These are phyloP conservation scores for Reutealis trisperma DNA, from an alignment of 345 rosid genomes.

Conservation along the genomic window DNA sequence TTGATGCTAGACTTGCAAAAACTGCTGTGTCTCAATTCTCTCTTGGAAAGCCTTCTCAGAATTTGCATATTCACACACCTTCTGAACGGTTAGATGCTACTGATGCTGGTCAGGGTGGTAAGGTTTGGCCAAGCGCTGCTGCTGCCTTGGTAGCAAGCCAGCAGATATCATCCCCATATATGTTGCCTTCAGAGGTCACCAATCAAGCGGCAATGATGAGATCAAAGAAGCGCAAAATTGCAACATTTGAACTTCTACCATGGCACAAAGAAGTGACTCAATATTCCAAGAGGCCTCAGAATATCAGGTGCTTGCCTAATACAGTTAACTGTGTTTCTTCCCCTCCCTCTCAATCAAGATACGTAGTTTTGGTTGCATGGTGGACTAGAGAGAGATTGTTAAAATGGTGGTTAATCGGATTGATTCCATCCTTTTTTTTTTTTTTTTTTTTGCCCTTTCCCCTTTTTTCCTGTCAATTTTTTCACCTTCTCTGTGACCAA, in stretches of 20 bases:
- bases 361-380: too few relatives aligned
- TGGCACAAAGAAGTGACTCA: constrained; percentile 70
- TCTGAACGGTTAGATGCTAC: constrained; percentile 37
- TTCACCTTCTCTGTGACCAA: too few relatives aligned
- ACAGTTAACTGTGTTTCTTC: too few relatives aligned
- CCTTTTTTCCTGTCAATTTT: too few relatives aligned
- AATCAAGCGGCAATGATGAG: constrained; percentile 31
- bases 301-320: constrained; percentile 49
- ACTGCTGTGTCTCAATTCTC: constrained; percentile 41
- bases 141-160: constrained; percentile 10
- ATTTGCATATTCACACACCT: constrained; percentile 23
- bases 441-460: too few relatives aligned
- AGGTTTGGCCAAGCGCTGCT: constrained; percentile 23
- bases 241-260: constrained; percentile 47
- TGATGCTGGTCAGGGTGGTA: constrained; percentile 36
- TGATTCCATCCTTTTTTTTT: too few relatives aligned
- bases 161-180: constrained; percentile 41
- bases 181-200: constrained; percentile 36
- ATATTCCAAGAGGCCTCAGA: constrained; percentile 49
- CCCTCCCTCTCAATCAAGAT: too few relatives aligned
- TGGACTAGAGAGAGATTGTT: too few relatives aligned
- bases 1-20: constrained; percentile 40
- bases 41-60: constrained; percentile 48
- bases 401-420: too few relatives aligned
- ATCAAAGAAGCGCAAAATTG: constrained; percentile 67